These are phyloP conservation scores for Eremothecium gossypii DNA, from an alignment of 1,139 yeast genomes.

Conservation along the genomic window DNA sequence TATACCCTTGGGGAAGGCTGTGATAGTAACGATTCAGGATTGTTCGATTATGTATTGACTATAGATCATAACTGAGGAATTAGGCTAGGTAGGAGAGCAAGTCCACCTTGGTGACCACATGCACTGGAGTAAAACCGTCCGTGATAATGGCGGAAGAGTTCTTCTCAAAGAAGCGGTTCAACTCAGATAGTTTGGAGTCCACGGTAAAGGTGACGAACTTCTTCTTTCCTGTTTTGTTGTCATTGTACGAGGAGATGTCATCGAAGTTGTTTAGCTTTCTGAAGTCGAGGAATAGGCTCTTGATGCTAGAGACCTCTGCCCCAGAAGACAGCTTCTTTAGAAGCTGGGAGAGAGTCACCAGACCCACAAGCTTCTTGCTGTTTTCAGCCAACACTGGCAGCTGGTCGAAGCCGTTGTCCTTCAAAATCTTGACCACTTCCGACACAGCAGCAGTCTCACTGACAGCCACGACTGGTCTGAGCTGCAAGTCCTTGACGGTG, in stretches of 20 bases:
- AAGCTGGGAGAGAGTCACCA: conserved; percentile 68
- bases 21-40: too few species aligned
- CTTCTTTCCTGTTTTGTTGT: conserved; percentile 56
- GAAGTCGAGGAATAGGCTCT: conserved; percentile 62
- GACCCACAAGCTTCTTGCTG: conserved; percentile 57
- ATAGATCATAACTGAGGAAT: background rate
- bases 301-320: conserved; percentile 50
- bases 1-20: too few species aligned
- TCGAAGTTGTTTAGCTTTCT: conserved; percentile 58
- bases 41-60: background rate
- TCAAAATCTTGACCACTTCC: conserved; percentile 61
- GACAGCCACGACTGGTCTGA: conserved; percentile 78
- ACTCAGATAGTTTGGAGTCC: conserved; percentile 56
- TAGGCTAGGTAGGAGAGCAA: conserved; percentile 49
- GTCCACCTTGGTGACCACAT: conserved; percentile 84
- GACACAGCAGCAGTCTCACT: conserved; percentile 51
- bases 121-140: conserved; percentile 67
- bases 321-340: conserved; percentile 60
- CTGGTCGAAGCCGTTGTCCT: conserved; percentile 77
- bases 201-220: conserved; percentile 61
- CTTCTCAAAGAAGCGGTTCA: conserved; percentile 76
- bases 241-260: conserved; percentile 53
- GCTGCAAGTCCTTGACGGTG: conserved; percentile 60
- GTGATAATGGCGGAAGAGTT: conserved; percentile 82
- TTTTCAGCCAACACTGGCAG: conserved; percentile 59